Evolutionary conservation across 139 green algal genomes (phyloP).

Genomic region (Chlamydomonas applanata): DNA sequence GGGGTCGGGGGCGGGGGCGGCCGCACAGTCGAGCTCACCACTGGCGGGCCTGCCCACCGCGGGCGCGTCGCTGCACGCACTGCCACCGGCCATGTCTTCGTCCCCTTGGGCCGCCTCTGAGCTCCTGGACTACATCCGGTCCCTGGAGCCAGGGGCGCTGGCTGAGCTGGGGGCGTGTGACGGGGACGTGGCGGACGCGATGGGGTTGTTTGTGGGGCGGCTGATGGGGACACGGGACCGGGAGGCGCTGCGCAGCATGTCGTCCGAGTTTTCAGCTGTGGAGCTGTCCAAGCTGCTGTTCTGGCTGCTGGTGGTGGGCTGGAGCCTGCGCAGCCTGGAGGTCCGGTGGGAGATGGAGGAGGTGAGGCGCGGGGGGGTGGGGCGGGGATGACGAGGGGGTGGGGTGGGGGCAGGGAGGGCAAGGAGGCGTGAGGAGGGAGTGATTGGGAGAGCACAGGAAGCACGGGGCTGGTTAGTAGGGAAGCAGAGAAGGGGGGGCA

Average conservation of each 20-base stretch:
- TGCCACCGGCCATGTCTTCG: too few relatives aligned
- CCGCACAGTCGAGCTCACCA: too few relatives aligned
- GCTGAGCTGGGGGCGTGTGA: conserved; percentile 7
- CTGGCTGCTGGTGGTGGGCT: conserved; percentile 77
- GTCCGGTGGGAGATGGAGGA: conserved; percentile 15
- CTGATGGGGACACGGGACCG: conserved; percentile 57
- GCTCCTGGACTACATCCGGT: conserved; percentile 3
- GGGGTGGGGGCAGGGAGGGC: too few relatives aligned
- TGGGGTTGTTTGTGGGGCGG: conserved; percentile 79
- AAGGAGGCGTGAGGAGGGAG: background rate
- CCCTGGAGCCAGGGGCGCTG: background rate
- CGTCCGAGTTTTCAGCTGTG: conserved; percentile 43
- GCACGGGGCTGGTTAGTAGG: background rate
- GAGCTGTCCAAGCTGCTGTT: conserved; percentile 80
- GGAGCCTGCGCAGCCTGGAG: conserved; percentile 66
- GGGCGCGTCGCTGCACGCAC: too few relatives aligned
- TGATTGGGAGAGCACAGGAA: background rate
- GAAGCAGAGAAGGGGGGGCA: too few relatives aligned
- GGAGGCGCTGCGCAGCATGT: conserved; percentile 27
- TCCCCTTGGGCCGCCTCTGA: background rate
- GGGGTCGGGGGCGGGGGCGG: too few relatives aligned
- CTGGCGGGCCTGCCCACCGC: too few relatives aligned
- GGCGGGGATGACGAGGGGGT: too few relatives aligned
- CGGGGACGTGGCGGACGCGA: conserved; percentile 67
- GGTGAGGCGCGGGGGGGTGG: too few relatives aligned